Conservation (phyloP, 208 protist species). For the Trypanosoma caninum region DNA sequence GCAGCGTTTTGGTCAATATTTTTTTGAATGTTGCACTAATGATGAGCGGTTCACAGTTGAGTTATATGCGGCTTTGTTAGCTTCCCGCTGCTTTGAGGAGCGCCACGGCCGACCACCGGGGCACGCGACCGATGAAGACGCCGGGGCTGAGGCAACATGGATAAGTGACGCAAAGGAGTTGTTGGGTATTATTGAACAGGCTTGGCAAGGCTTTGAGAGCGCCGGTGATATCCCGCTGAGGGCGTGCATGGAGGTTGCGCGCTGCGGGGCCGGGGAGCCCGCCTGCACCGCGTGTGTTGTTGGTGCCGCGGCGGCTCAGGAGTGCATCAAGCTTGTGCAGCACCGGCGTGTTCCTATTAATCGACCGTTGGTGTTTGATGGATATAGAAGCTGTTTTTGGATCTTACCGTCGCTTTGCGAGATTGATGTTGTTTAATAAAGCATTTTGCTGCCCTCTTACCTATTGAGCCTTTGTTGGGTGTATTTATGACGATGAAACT, state of each 20-base stretch:
- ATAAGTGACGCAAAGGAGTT: slow-evolving; percentile 14
- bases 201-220: background rate
- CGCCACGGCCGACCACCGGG: slow-evolving; percentile 9
- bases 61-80: slow-evolving; percentile 19
- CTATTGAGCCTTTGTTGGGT: background rate
- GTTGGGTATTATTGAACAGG: slow-evolving; percentile 1
- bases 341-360: slow-evolving; percentile 85
- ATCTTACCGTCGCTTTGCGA: background rate
- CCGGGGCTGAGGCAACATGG: slow-evolving; percentile 4
- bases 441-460: background rate
- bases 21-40: background rate
- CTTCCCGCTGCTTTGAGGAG: slow-evolving; percentile 18
- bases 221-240: slow-evolving; percentile 2
- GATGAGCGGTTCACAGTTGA: slow-evolving; percentile 15
- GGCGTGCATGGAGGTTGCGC: slow-evolving; percentile 61
- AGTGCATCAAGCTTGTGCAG: slow-evolving; percentile 95
- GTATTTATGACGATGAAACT: background rate
- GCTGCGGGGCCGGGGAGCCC: slow-evolving; percentile 78
- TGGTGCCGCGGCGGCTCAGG: slow-evolving; percentile 93
- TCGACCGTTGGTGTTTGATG: slow-evolving; percentile 93
- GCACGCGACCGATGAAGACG: background rate
- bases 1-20: slow-evolving; percentile 7
- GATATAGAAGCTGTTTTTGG: slow-evolving; percentile 53
- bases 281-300: slow-evolving; percentile 89
- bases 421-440: background rate